Percentiles rank a stretch among this genome's conserved stretches.
These are phyloP conservation scores for Epichloe scottii DNA, from an alignment of 2,329 filamentous ascomycete species.

Conservation along the genomic window DNA sequence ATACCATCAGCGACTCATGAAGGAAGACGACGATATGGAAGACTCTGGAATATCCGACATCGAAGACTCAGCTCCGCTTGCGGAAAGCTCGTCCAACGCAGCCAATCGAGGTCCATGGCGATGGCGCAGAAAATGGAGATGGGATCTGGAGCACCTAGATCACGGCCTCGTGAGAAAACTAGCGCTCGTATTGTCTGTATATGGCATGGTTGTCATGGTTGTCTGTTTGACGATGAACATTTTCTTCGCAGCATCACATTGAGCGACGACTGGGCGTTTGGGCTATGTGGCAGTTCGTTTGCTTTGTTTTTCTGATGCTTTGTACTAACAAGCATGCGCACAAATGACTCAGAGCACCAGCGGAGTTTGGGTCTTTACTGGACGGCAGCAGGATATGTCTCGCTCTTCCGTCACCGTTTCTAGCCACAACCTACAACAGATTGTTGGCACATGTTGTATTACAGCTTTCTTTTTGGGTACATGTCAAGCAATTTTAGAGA, in stretches of 20 bases:
- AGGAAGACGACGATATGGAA: conserved; percentile 79
- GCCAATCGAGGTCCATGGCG: conserved; percentile 28
- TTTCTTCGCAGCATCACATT: conserved; percentile 60
- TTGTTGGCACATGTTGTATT: conserved; percentile 8
- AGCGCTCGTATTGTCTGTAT: conserved; percentile 65
- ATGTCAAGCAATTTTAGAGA: not conserved
- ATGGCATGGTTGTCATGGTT: conserved; percentile 80
- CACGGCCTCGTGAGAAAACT: conserved; percentile 55
- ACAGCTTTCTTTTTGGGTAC: not conserved
- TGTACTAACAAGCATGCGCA: conserved; percentile 1
- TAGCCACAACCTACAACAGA: too few species aligned
- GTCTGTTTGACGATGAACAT: conserved; percentile 78
- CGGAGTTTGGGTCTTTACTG: not conserved
- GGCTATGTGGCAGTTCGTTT: not conserved
- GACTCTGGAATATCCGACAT: conserved; percentile 41
- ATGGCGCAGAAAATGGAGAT: conserved; percentile 44
- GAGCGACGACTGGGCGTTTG: conserved; percentile 10
- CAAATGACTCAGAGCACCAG: not conserved
- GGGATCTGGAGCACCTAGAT: conserved; percentile 52
- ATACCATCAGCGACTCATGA: conserved; percentile 74
- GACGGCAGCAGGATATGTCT: not conserved
- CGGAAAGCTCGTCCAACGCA: conserved; percentile 26
- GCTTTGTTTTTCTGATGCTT: not conserved
- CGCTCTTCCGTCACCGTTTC: too few species aligned
- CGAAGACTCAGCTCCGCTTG: conserved; percentile 31